phyloP scores from a whole-genome alignment of 1,284 basidiomycete genomes.

The Ustilago tritici region DNA sequence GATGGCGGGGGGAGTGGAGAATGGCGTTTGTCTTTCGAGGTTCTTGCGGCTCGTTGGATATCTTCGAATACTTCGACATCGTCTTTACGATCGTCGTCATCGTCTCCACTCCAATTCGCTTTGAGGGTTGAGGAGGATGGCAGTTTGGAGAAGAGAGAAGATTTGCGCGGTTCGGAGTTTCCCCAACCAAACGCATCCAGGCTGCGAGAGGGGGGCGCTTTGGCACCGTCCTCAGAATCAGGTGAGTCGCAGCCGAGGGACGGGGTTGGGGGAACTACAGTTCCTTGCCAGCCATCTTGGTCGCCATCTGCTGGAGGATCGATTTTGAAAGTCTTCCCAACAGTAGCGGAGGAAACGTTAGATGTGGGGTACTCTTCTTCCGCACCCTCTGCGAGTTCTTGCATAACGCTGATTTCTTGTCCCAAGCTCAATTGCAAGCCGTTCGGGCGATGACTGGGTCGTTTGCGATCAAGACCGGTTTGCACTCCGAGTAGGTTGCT shows the following conservation, averaged over 20 bases:
- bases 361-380: conserved; percentile 39
- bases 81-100: conserved; percentile 42
- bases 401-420: conserved; percentile 53
- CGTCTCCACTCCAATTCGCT: conserved; percentile 50
- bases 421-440: conserved; percentile 50
- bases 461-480: conserved; percentile 33
- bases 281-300: conserved; percentile 35
- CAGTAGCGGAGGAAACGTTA: conserved; percentile 25
- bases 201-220: conserved; percentile 28
- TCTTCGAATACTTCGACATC: conserved; percentile 36
- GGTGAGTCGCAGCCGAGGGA: conserved; percentile 44
- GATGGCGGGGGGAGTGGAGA: conserved; percentile 32
- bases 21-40: conserved; percentile 35
- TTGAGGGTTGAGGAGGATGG: conserved; percentile 38
- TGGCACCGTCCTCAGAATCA: conserved; percentile 24
- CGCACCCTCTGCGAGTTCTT: conserved; percentile 44
- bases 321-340: conserved; percentile 26
- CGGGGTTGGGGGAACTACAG: conserved; percentile 46
- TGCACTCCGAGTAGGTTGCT: conserved; percentile 41
- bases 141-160: conserved; percentile 37
- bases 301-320: conserved; percentile 14
- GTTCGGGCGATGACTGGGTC: conserved; percentile 46
- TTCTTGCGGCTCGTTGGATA: conserved; percentile 32
- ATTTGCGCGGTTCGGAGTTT: conserved; percentile 18
- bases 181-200: conserved; percentile 49